phyloP scores from a whole-genome alignment of 2,329 filamentous ascomycete genomes.

The Ceratocystis diversiconidia region DNA sequence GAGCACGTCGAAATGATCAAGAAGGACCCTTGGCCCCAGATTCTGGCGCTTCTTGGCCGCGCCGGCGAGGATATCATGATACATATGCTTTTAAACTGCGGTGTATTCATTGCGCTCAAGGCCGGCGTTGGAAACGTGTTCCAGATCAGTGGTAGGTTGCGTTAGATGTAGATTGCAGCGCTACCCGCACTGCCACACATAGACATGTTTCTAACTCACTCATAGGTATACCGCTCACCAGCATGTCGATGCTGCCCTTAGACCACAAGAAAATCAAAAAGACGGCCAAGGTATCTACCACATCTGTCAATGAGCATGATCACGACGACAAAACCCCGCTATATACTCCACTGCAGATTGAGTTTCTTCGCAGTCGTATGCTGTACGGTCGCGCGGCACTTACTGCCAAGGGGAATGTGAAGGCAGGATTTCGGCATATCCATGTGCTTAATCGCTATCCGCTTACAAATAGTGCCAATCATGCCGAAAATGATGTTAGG shows the following conservation, averaged over 20 bases:
- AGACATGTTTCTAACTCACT: background rate
- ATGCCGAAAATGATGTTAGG: conserved; percentile 12
- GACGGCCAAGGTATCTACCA: background rate
- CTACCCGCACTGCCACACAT: background rate
- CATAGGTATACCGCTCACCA: conserved; percentile 37
- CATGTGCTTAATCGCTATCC: conserved; percentile 17
- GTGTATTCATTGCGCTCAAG: conserved; percentile 54
- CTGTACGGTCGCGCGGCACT: conserved; percentile 66
- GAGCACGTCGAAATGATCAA: conserved; percentile 48
- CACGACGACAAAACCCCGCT: background rate
- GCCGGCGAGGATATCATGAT: conserved; percentile 66
- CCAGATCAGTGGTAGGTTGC: conserved; percentile 58
- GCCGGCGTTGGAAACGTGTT: conserved; percentile 51
- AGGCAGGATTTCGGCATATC: conserved; percentile 56
- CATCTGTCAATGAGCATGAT: background rate
- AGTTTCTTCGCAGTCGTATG: conserved; percentile 69
- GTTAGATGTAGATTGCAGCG: background rate
- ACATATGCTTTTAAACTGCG: conserved; percentile 60
- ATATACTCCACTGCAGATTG: conserved; percentile 43
- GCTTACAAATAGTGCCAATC: conserved; percentile 19
- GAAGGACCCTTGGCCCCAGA: conserved; percentile 54
- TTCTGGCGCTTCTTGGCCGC: conserved; percentile 60
- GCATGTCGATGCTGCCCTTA: conserved; percentile 23
- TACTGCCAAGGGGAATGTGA: conserved; percentile 51
- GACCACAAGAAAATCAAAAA: background rate